Conservation (phyloP, 2,329 filamentous ascomycete species). For the Myriosclerotinia scirpicola region DNA sequence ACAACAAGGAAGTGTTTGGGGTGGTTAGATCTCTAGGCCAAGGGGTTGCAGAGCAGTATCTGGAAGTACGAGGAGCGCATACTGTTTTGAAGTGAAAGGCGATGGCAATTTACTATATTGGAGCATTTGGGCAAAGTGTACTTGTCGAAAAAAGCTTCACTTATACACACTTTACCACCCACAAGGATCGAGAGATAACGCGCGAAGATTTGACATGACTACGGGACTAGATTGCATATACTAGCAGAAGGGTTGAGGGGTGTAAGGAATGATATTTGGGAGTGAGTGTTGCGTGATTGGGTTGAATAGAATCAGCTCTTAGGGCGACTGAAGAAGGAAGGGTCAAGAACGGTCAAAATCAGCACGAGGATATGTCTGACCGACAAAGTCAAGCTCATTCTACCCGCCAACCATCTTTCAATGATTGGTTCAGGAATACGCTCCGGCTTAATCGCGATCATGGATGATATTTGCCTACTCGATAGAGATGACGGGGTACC, state of each 20-base stretch:
- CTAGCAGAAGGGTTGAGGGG: not conserved
- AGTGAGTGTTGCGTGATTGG: not conserved
- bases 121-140: conserved; percentile 9
- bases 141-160: not conserved
- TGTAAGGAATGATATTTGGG: not conserved
- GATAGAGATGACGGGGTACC: conserved; percentile 67
- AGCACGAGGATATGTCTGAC: conserved; percentile 37
- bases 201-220: not conserved
- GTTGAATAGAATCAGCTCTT: not conserved
- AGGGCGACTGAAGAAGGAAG: not conserved
- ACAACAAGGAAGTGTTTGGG: conserved; percentile 88
- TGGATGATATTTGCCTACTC: conserved; percentile 66
- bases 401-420: conserved; percentile 82
- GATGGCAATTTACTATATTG: not conserved
- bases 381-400: conserved; percentile 90
- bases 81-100: conserved; percentile 57
- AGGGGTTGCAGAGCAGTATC: conserved; percentile 79
- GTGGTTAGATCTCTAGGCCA: conserved; percentile 79
- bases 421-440: conserved; percentile 78
- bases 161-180: not conserved
- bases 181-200: not conserved
- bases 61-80: conserved; percentile 88
- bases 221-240: conserved; percentile 7
- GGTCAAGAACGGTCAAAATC: not conserved
- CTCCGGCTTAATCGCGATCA: conserved; percentile 99